Evolutionary conservation across 169 alveolate species (phyloP).

Genomic region (Cryptosporidium viatorum): DNA sequence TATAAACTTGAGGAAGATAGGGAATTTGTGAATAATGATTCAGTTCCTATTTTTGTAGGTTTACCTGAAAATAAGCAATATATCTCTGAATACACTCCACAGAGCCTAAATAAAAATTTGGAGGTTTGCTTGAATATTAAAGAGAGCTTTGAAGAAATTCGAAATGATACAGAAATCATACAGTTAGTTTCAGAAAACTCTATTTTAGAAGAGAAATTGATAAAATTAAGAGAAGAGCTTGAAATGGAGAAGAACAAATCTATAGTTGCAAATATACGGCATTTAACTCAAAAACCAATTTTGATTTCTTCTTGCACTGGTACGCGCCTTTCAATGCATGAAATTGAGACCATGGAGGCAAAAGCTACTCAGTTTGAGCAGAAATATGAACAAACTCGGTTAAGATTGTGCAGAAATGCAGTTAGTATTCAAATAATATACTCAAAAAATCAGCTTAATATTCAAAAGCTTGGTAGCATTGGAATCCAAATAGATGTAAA

Average conservation of each 20-base stretch:
- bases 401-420: not conserved
- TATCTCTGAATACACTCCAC: not conserved
- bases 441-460: not conserved
- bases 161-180: not conserved
- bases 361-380: slow-evolving; percentile 16
- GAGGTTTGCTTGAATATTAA: slow-evolving; percentile 18
- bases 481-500: not conserved
- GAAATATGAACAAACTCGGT: not conserved
- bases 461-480: not conserved
- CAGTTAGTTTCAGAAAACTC: slow-evolving; percentile 39
- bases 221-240: slow-evolving; percentile 50
- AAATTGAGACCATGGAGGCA: slow-evolving; percentile 13
- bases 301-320: slow-evolving; percentile 44
- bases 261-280: slow-evolving; percentile 49
- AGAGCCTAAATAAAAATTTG: not conserved
- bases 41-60: slow-evolving; percentile 49
- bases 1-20: not conserved
- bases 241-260: slow-evolving; percentile 40
- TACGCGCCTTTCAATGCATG: slow-evolving; percentile 43
- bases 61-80: not conserved
- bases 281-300: slow-evolving; percentile 62
- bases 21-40: not conserved
- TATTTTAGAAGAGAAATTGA: not conserved
- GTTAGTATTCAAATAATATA: not conserved
- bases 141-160: not conserved